Evolutionary conservation across 768 basidiomycete species (phyloP), one percentile per base, ranked within the genome.

Genomic region (Phaeolepiota aurea): DNA sequence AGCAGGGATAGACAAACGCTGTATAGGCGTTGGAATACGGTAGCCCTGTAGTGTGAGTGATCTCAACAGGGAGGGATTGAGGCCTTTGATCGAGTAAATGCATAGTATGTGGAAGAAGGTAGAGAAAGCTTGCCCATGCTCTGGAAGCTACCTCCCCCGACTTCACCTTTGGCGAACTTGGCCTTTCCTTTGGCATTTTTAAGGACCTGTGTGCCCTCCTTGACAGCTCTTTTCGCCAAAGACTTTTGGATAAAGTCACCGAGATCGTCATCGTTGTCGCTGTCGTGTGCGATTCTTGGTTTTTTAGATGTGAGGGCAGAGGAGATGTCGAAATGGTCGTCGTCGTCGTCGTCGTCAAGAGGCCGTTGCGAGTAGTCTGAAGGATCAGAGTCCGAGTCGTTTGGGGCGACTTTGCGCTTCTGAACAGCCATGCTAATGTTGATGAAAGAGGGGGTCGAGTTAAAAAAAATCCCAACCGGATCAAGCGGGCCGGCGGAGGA

Each of bases 91-190:
- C 16, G 20, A 31, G 16, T 20, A 4, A 41, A n/a, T 33, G 9
- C 10, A 10, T 19, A 23, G n/a, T 4, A 20, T 16, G 16, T 14
- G 33, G 7, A 34, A 18, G 12, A 15, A n/a, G 20, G 9, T 11
- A 15, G 9, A 16, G 9, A 5, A 13, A 41, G 70, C 79, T 40
- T 41, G 89, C 89, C 90, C 88, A 97, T 91, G 74, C 82, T 85
- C 59, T 96, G 92, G 51, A 96, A 97, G 47, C 90, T 94, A 14
- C 92, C 92, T 20, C 92, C 92, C 21, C 92, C 92, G 10, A 87
- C 72, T 53, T 89, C 82, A 13, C 81, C 82, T 55, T 86, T 89
- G 2, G 61, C 62, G 19, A 81, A 56, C 53, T 83, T 87, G 14
- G 66, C 62, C 55, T 84, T 85, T 5, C 77, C 79, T 51, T 86